Base-by-base conservation (phyloP, 2,329 filamentous ascomycete species). In the Neophaeococcomyces mojaviensis region DNA sequence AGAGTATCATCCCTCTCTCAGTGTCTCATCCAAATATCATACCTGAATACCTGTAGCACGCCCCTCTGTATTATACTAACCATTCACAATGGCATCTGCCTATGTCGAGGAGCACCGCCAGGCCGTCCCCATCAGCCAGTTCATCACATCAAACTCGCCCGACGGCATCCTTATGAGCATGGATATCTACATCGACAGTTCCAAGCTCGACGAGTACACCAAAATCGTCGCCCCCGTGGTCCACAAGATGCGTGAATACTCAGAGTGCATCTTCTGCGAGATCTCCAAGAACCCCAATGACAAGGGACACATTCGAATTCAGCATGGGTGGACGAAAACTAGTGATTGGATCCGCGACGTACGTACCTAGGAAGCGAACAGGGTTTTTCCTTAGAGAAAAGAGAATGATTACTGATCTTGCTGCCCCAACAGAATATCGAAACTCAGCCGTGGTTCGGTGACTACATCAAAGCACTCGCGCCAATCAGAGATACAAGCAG, bases 181-280 rank as follows among this genome's bases (percentile, higher is more conserved):
- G 12, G 36, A 50, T 31, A n/a, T 50, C 31, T 50, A 44, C 48
- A 44, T 50, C 30, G 18, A 44, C 31, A 39, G 39, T 2, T 31
- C 40, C 31, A 47, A 45, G 30, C 40, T 48, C 13, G 39, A 19
- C 26, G 48, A 50, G n/a, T 48, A 45, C 36, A 22, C 48, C n/a
- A 31, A 35, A 10, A 30, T 50, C 22, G 45, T 48, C 10, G 44
- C 44, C 4, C 48, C 45, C n/a, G 40, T 44, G 30, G 45, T 44
- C 34, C 39, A 20, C 20, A 36, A 41, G 18, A 44, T 50, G 35
- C 48, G 48, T 24, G 45, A 19, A 31, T 26, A 44, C 18, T 26
- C 34, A 20, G 48, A 50, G 32, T 50, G 45, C 13, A 30, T 47
- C 24, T 48, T 44, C 24, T 50, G 48, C 40, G 45, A 50, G 32